These are phyloP conservation scores for Candolleomyces eurysporus DNA, from an alignment of 768 basidiomycete species.

Conservation along the genomic window DNA sequence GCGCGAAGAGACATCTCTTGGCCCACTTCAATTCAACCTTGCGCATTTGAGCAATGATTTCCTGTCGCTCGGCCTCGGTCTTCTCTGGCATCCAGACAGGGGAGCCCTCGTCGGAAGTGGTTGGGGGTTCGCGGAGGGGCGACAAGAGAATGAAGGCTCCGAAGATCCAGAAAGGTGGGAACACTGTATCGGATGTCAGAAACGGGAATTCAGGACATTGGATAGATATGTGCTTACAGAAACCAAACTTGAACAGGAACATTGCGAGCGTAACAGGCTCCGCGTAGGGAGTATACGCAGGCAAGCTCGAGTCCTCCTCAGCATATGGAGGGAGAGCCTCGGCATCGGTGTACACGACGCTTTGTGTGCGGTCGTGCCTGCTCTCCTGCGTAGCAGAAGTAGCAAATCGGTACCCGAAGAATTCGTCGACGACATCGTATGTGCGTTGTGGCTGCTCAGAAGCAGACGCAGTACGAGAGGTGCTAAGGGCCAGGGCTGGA, in stretches of 20 bases:
- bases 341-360: slow-evolving; percentile 25
- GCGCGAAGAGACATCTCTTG: slow-evolving; percentile 51
- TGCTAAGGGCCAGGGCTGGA: background rate
- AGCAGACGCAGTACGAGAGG: slow-evolving; percentile 1
- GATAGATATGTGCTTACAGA: slow-evolving; percentile 39
- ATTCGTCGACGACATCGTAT: slow-evolving; percentile 9
- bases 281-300: slow-evolving; percentile 34
- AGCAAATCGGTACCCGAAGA: slow-evolving; percentile 35
- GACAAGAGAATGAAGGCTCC: slow-evolving; percentile 55
- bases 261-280: slow-evolving; percentile 57
- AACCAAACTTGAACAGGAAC: slow-evolving; percentile 63
- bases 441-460: background rate
- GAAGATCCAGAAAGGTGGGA: slow-evolving; percentile 61
- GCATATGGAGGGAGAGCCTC: slow-evolving; percentile 40
- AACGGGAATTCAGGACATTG: background rate
- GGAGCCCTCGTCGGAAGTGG: slow-evolving; percentile 18
- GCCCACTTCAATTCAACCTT: slow-evolving; percentile 56
- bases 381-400: slow-evolving; percentile 36
- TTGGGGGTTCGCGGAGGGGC: slow-evolving; percentile 45
- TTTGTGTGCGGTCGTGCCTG: slow-evolving; percentile 34
- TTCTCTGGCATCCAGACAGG: slow-evolving; percentile 55
- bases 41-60: slow-evolving; percentile 47
- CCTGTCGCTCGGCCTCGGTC: slow-evolving; percentile 47
- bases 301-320: slow-evolving; percentile 35
- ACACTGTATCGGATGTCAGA: slow-evolving; percentile 37